Evolutionary conservation across 2,329 filamentous ascomycete genomes (phyloP), one percentile per base, ranked within the genome.

Genomic region (Aspergillus oerlinghausenensis): DNA sequence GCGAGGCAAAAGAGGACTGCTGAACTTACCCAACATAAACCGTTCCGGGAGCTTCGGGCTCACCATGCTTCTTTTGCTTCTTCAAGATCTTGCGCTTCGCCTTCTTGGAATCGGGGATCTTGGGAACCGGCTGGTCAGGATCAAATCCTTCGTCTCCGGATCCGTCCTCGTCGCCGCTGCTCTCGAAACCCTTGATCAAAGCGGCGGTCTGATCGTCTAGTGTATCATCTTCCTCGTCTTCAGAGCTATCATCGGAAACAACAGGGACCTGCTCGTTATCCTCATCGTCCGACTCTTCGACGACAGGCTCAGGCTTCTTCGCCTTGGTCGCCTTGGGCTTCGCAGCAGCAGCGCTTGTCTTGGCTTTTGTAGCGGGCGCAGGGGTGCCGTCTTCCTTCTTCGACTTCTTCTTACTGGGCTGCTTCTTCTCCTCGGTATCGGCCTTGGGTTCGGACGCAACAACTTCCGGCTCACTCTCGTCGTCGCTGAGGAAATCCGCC

Each of bases 11-110:
- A 28, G 29, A 19, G 5, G 21, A 47, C 23, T n/a, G 32, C 55
- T 28, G 45, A 26, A 70, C 79, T 65, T 70, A 83, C 71, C 90
- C 92, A 67, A 99, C 82, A 77, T 96, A 97, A 69, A 97, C 82
- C 43, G 94, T 87, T 49, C 92, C 93, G 1, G 89, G 84, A 52
- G 77, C 73, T 23, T 79, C 76, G 4, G 65, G 65, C 60, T 73
- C 54, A 51, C 71, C 72, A 42, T 77, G 75, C 60, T 79, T 77
- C 65, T 80, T 78, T 53, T 77, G 72, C 51, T 79, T 77, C 63
- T 80, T 79, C 58, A 79, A 74, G 51, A 85, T 73, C 64, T 79
- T 80, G 65, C 78, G 79, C 67, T 75, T 77, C 53, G 76, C 69
- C 61, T 75, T 75, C 67, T 79, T 79, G 43, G 74, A 74, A 49